Conservation (phyloP, 352 stramenopile species). For the Globisporangium heterothallicum region DNA sequence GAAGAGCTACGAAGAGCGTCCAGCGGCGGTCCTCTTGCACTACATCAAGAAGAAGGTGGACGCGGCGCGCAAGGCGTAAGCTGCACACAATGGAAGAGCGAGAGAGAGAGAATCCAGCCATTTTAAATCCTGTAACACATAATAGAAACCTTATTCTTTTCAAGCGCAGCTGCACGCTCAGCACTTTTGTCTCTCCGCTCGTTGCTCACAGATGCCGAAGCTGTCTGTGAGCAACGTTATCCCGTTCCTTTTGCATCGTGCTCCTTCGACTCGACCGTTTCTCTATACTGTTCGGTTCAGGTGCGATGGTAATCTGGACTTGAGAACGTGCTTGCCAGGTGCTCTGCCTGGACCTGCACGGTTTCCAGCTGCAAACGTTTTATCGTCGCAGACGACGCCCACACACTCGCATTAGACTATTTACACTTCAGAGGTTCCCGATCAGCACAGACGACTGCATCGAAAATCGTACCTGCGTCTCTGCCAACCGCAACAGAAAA, state of each 20-base stretch:
- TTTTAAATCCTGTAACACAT: not conserved
- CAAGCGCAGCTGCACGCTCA: too few species aligned
- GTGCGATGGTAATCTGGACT: slow-evolving; percentile 59
- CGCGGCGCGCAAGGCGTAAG: slow-evolving; percentile 4
- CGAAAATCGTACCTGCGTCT: slow-evolving; percentile 48
- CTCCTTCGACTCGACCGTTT: slow-evolving; percentile 2
- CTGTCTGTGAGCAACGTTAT: too few species aligned
- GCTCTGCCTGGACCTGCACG: slow-evolving; percentile 61
- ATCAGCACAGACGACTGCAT: too few species aligned
- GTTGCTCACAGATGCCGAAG: too few species aligned
- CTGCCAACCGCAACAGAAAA: slow-evolving; percentile 47
- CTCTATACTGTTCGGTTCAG: slow-evolving; percentile 6
- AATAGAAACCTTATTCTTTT: too few species aligned
- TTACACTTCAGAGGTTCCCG: too few species aligned
- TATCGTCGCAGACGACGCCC: too few species aligned
- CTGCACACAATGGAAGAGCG: not conserved
- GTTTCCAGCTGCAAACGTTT: slow-evolving; percentile 54
- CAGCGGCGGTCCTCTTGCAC: slow-evolving; percentile 52
- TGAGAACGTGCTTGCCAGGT: slow-evolving; percentile 54
- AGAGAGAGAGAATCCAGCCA: not conserved
- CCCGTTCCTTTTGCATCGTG: not conserved
- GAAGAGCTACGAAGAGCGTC: slow-evolving; percentile 56
- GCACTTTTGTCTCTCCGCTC: too few species aligned
- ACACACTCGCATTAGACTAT: too few species aligned
- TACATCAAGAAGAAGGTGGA: slow-evolving; percentile 67